Conservation (phyloP, 2,329 filamentous ascomycete species). For the Domatiomyces catenatus region DNA sequence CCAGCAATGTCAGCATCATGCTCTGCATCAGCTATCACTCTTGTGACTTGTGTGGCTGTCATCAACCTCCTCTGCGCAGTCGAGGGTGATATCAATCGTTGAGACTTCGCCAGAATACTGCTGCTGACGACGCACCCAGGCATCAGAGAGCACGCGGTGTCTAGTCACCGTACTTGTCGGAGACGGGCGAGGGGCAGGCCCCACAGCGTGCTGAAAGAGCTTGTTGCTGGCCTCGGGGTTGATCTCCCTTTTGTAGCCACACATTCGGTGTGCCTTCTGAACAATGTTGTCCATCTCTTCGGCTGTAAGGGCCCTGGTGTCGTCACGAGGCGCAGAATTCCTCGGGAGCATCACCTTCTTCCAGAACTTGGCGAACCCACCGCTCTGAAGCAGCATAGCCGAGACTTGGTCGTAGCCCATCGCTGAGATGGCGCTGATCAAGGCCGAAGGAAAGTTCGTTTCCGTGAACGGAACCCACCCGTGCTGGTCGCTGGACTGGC, state of each 20-base stretch:
- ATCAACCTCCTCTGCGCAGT: not conserved
- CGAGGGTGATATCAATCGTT: not conserved
- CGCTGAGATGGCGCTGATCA: constrained; percentile 1
- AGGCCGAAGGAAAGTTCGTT: constrained; percentile 3
- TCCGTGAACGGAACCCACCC: constrained; percentile 6
- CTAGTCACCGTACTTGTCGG: not conserved
- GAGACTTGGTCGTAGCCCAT: not conserved
- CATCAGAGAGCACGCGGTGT: not conserved
- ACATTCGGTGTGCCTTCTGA: not conserved
- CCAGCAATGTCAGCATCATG: not conserved
- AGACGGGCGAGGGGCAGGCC: not conserved
- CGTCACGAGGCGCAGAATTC: not conserved
- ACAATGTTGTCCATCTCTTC: not conserved
- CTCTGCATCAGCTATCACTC: not conserved
- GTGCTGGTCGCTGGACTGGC: constrained; percentile 5
- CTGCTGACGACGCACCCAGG: not conserved
- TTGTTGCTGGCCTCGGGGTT: not conserved
- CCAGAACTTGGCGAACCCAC: constrained; percentile 1
- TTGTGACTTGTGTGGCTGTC: not conserved
- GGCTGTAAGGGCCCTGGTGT: not conserved
- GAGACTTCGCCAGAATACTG: not conserved
- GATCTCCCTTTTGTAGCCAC: not conserved
- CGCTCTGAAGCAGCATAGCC: not conserved
- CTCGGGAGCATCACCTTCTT: not conserved
- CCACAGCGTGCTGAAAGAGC: not conserved